A percentile compares a stretch with the other conserved stretches of the same genome.
Conservation (phyloP, 495 filamentous ascomycete species). For the Neurospora intermedia region DNA sequence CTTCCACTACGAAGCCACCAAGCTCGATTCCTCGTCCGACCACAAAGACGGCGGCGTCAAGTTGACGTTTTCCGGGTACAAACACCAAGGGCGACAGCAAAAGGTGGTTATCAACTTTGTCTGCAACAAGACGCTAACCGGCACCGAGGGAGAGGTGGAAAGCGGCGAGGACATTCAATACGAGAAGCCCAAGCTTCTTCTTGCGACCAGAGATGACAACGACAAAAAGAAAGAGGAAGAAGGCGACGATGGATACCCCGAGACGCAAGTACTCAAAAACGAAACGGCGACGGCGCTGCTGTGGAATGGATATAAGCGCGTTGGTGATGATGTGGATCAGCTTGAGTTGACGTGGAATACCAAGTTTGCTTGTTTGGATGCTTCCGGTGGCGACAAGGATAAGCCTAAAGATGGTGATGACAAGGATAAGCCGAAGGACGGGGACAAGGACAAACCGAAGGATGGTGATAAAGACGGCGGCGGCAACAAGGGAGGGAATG, state of each 20-base stretch:
- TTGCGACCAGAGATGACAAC: slow-evolving; percentile 1
- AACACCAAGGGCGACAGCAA: background rate
- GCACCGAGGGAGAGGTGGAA: slow-evolving; percentile 49
- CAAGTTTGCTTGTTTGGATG: slow-evolving; percentile 57
- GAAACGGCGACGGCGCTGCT: slow-evolving; percentile 49
- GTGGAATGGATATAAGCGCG: slow-evolving; percentile 59
- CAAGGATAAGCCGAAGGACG: slow-evolving; percentile 23
- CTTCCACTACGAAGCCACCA: background rate
- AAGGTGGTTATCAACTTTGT: slow-evolving; percentile 47
- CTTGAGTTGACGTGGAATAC: slow-evolving; percentile 75
- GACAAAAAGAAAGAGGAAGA: slow-evolving; percentile 9
- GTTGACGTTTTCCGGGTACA: background rate
- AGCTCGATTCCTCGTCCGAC: background rate
- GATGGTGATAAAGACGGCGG: background rate
- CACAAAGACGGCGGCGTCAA: background rate
- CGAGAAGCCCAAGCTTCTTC: background rate
- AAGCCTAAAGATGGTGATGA: slow-evolving; percentile 32
- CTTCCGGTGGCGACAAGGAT: slow-evolving; percentile 29
- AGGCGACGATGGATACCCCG: slow-evolving; percentile 21
- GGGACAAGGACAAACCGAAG: slow-evolving; percentile 17
- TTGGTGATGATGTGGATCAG: slow-evolving; percentile 36
- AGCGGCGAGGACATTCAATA: background rate
- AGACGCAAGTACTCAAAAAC: slow-evolving; percentile 35
- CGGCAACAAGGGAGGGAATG: slow-evolving; percentile 2
- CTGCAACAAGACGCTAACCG: slow-evolving; percentile 59